Base-by-base conservation (phyloP, 1,139 yeast genomes). In the Suhomyces wounanorum region DNA sequence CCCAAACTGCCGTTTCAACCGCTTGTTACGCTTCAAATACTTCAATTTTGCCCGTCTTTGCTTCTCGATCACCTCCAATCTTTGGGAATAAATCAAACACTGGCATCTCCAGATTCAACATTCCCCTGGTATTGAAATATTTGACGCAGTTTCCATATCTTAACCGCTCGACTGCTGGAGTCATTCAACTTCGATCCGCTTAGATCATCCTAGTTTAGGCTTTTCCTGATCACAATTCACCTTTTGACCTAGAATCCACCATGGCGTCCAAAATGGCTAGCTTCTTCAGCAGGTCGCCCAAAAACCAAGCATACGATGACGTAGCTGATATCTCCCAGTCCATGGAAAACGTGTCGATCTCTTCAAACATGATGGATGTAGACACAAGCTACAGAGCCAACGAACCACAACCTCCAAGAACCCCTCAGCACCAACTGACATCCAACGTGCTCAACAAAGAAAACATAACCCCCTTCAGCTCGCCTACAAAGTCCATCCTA, bases 341-440 rank as follows among this genome's bases (percentile, higher is more conserved):
- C 40, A 71, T 77, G 73, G 81, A 77, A 57, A 76, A 76, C 57
- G 74, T 77, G 14, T 74, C 79, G 44, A 66, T 77, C 28, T 56
- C 61, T 48, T 64, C 68, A 47, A 66, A 67, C 47, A 58, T 60
- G 55, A 75, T 76, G 80, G 80, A 76, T 45, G 62, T 75, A 6
- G 80, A 75, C 58, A 64, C 75, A 16, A 62, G 70, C 49, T 68
- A 62, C 56, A 55, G 63, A 40, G 59, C 60, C 52, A 53, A 59
- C 43, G 56, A 57, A 1, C 60, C 57, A 3, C 60, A 57, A 4
- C 61, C 57, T 2, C 60, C 61, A 16, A 49, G 57, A 21, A 56
- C 59, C 9, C 60, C 60, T 17, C 60, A 56, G 36, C 51, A 49
- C 45, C 49, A 44, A 18, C 46, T 43, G 26, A 52, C 51, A 26